Percentiles rank a stretch among this genome's conserved stretches.
Evolutionary conservation across 306 rosid species (phyloP).

Genomic region (Trifolium dubium): DNA sequence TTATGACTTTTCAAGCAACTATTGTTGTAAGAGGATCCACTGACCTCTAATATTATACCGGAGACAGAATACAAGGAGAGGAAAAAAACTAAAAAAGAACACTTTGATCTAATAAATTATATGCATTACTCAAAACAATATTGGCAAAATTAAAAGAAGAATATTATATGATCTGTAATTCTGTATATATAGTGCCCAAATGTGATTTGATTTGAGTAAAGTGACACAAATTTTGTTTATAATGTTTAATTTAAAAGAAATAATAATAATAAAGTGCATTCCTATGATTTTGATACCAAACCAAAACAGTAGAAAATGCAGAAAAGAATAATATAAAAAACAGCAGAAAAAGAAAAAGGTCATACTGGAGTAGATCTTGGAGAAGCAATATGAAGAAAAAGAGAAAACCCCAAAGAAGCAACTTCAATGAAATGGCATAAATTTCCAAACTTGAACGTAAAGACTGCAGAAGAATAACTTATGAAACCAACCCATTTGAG

Average conservation of each 20-base stretch:
- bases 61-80: slow-evolving; percentile 26
- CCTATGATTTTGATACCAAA: slow-evolving; percentile 52
- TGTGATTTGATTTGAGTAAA: slow-evolving; percentile 48
- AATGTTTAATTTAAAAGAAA: slow-evolving; percentile 25
- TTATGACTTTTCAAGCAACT: slow-evolving; percentile 51
- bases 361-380: slow-evolving; percentile 90
- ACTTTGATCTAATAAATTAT: slow-evolving; percentile 39
- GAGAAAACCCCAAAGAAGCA: slow-evolving; percentile 44
- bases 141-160: slow-evolving; percentile 33
- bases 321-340: not conserved
- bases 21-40: slow-evolving; percentile 40
- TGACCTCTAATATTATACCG: too few species aligned
- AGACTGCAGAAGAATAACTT: slow-evolving; percentile 47
- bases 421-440: slow-evolving; percentile 58
- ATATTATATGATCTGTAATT: slow-evolving; percentile 40
- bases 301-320: slow-evolving; percentile 42
- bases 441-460: slow-evolving; percentile 57
- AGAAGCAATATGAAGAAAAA: slow-evolving; percentile 61
- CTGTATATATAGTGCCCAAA: slow-evolving; percentile 38
- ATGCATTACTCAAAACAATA: not conserved
- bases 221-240: slow-evolving; percentile 38
- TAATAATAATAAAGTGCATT: slow-evolving; percentile 41
- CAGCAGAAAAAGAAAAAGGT: slow-evolving; percentile 46
- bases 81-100: slow-evolving; percentile 25
- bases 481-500: slow-evolving; percentile 44